Evolutionary conservation across 306 rosid genomes (phyloP).

Genomic region (Cotoneaster glaucophyllus): DNA sequence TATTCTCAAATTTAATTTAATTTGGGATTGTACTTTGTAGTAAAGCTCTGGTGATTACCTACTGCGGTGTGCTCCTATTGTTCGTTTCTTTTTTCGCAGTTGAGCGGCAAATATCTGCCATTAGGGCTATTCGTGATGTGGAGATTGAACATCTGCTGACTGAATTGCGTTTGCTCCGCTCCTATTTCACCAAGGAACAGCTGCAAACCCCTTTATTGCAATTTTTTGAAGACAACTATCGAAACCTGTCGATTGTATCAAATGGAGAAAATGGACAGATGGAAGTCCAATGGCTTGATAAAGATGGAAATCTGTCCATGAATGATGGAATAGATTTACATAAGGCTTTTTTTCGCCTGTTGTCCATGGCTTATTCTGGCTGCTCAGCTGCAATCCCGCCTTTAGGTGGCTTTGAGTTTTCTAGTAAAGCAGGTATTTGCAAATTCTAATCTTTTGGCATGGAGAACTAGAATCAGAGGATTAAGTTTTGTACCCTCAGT

Average conservation of each 20-base stretch:
- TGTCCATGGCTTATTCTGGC: conserved; percentile 58
- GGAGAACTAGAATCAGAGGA: not conserved
- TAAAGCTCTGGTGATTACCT: too few species aligned
- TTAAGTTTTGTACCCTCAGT: not conserved
- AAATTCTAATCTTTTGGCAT: not conserved
- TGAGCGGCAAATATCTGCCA: conserved; percentile 56
- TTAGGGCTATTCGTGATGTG: conserved; percentile 74
- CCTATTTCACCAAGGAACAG: conserved; percentile 52
- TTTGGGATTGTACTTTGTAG: too few species aligned
- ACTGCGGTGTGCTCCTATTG: not conserved
- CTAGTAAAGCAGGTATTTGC: conserved; percentile 46
- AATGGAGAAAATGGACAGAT: conserved; percentile 28
- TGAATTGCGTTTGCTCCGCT: conserved; percentile 57
- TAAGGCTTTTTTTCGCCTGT: conserved; percentile 45
- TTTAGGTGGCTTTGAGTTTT: conserved; percentile 51
- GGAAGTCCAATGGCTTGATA: conserved; percentile 43
- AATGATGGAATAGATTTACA: conserved; percentile 33
- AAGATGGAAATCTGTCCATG: conserved; percentile 19
- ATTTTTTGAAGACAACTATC: conserved; percentile 46
- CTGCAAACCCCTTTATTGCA: conserved; percentile 41
- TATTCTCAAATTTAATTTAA: not conserved
- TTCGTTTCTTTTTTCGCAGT: conserved; percentile 20
- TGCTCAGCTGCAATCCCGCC: conserved; percentile 42
- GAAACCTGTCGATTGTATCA: conserved; percentile 37
- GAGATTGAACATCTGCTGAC: conserved; percentile 60